phyloP scores from a whole-genome alignment of 352 stramenopile species.

The Globisporangium lucens region DNA sequence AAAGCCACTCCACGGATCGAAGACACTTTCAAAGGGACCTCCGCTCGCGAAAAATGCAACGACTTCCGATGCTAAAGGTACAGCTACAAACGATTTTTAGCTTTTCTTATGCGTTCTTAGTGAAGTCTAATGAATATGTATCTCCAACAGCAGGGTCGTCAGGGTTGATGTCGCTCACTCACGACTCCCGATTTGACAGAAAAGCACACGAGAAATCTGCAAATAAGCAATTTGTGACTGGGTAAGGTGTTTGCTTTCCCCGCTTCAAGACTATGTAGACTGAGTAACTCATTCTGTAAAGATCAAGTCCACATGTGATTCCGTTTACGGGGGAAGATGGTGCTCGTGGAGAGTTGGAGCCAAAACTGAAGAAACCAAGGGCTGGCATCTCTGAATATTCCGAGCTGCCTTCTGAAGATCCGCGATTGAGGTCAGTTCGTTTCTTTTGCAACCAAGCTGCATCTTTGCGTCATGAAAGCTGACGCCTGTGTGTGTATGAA shows the following conservation, averaged over 20 bases:
- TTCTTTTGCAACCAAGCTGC: neutral
- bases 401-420: neutral
- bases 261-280: neutral
- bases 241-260: neutral
- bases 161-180: neutral
- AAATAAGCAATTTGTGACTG: neutral
- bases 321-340: constrained; percentile 8
- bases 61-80: neutral
- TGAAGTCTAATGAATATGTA: constrained; percentile 4
- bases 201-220: neutral
- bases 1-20: neutral
- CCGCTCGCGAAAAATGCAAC: neutral
- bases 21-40: neutral
- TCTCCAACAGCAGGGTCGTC: neutral
- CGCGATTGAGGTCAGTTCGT: neutral
- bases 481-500: neutral
- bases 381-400: neutral
- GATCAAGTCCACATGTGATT: constrained; percentile 14
- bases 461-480: neutral
- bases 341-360: neutral
- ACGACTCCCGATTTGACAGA: neutral
- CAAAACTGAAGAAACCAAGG: constrained; percentile 8
- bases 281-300: neutral
- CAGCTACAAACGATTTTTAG: neutral
- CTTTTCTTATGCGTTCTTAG: neutral